Evolutionary conservation across 192 early-diverging fungal genomes (phyloP).

Genomic region (Backusella tarrabulga): DNA sequence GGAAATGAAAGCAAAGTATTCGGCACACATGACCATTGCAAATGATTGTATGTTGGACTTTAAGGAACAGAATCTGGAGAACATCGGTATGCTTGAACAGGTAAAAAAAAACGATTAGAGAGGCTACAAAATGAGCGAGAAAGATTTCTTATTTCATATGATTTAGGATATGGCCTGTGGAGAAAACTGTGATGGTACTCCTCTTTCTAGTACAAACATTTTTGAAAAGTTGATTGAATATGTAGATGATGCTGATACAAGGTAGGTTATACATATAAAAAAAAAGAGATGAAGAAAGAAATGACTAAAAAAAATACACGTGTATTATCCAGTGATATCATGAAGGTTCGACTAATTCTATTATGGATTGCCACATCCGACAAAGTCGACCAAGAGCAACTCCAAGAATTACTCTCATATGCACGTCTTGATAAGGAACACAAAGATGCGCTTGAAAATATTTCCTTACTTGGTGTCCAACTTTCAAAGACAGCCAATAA

Average conservation of each 20-base stretch:
- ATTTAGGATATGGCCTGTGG: conserved; percentile 74
- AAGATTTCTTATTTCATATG: background rate
- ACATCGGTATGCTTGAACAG: conserved; percentile 80
- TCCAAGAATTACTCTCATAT: conserved; percentile 62
- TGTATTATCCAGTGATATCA: conserved; percentile 45
- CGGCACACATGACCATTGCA: conserved; percentile 84
- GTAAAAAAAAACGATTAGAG: conserved; percentile 28
- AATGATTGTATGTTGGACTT: conserved; percentile 81
- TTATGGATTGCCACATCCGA: conserved; percentile 76
- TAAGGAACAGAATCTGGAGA: conserved; percentile 65
- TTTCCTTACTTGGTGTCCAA: conserved; percentile 64
- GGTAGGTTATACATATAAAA: conserved; percentile 32
- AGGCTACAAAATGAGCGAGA: background rate
- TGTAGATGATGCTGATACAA: conserved; percentile 66
- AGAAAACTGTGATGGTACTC: conserved; percentile 67
- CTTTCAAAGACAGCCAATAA: conserved; percentile 58
- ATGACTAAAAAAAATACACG: background rate
- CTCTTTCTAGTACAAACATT: background rate
- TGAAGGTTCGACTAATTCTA: conserved; percentile 79
- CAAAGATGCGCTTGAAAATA: conserved; percentile 78
- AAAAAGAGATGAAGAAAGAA: background rate
- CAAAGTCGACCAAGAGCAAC: conserved; percentile 71
- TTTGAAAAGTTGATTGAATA: conserved; percentile 62
- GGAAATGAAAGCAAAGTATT: conserved; percentile 75
- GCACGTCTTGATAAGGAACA: conserved; percentile 73